Percentiles rank a stretch among this genome's conserved stretches.
These are phyloP conservation scores for Aspergillus coremiiformis DNA, from an alignment of 495 filamentous ascomycete species.

Conservation along the genomic window DNA sequence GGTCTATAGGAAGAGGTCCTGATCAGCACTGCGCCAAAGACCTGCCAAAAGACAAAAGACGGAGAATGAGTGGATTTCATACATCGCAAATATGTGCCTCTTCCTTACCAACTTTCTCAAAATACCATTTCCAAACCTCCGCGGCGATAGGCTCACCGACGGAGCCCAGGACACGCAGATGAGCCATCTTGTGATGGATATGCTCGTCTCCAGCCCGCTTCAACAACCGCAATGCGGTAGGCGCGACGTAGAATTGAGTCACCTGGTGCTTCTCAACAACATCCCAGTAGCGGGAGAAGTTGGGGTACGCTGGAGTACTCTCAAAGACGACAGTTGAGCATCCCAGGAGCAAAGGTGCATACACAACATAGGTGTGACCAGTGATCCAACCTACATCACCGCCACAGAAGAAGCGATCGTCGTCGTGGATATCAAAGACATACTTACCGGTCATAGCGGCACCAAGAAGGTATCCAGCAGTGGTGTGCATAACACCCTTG, in stretches of 20 bases:
- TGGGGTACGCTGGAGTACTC: constrained; percentile 93
- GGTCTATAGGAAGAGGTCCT: constrained; percentile 50
- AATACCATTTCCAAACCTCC: constrained; percentile 99
- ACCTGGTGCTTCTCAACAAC: constrained; percentile 92
- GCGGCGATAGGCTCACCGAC: constrained; percentile 98
- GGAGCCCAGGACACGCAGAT: constrained; percentile 84
- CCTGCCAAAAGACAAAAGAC: constrained; percentile 2
- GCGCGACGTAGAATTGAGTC: constrained; percentile 97
- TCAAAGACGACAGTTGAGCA: constrained; percentile 97
- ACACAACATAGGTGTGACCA: constrained; percentile 98
- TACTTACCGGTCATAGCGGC: constrained; percentile 95
- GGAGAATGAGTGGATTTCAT: constrained; percentile 34
- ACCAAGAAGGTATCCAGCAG: constrained; percentile 86
- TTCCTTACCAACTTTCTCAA: constrained; percentile 88
- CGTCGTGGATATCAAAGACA: constrained; percentile 95
- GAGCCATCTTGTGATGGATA: constrained; percentile 81
- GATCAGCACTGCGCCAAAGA: not conserved
- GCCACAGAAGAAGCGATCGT: constrained; percentile 92
- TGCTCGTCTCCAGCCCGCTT: constrained; percentile 93
- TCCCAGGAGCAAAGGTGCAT: constrained; percentile 87
- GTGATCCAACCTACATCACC: constrained; percentile 99
- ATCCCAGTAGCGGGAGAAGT: constrained; percentile 98
- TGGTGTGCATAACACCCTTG: constrained; percentile 98
- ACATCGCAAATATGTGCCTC: constrained; percentile 93
- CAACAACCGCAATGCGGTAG: constrained; percentile 83